Conservation (phyloP, 148 eudicot genomes). For the Vaccinium myrtillus region DNA sequence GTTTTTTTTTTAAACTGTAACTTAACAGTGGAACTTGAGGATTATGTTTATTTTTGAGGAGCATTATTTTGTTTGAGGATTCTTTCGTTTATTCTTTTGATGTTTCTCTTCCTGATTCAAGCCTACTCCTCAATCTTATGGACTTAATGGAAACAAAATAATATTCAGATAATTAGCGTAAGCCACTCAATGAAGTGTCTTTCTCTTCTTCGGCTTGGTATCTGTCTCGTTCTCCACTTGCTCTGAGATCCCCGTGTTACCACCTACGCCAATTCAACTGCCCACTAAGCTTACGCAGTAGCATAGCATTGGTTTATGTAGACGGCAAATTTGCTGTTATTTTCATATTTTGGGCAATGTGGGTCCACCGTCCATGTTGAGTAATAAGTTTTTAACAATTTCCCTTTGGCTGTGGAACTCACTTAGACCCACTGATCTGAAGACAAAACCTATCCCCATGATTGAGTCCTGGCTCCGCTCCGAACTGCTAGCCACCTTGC, state of each 20-base stretch:
- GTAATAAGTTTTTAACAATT: not conserved
- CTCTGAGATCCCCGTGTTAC: not conserved
- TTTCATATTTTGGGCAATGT: not conserved
- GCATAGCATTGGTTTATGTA: not conserved
- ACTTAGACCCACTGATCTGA: not conserved
- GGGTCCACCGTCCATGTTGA: not conserved
- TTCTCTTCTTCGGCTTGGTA: not conserved
- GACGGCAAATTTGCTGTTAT: not conserved
- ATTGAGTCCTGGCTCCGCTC: not conserved
- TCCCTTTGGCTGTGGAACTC: not conserved
- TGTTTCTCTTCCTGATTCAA: not conserved
- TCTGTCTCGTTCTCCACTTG: not conserved
- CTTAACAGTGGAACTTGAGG: too few relatives aligned
- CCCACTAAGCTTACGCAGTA: not conserved
- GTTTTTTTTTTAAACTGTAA: too few relatives aligned
- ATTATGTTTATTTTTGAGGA: too few relatives aligned
- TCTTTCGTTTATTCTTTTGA: too few relatives aligned
- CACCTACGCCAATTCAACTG: not conserved
- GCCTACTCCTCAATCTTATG: not conserved
- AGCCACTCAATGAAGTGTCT: not conserved
- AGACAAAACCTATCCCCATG: not conserved
- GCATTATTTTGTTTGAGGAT: too few relatives aligned
- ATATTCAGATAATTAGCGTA: not conserved
- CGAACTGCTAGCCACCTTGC: not conserved
- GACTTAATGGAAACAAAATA: too few relatives aligned